Conservation (phyloP, 164 flowering plant genomes). For the Stephania yunnanensis region DNA sequence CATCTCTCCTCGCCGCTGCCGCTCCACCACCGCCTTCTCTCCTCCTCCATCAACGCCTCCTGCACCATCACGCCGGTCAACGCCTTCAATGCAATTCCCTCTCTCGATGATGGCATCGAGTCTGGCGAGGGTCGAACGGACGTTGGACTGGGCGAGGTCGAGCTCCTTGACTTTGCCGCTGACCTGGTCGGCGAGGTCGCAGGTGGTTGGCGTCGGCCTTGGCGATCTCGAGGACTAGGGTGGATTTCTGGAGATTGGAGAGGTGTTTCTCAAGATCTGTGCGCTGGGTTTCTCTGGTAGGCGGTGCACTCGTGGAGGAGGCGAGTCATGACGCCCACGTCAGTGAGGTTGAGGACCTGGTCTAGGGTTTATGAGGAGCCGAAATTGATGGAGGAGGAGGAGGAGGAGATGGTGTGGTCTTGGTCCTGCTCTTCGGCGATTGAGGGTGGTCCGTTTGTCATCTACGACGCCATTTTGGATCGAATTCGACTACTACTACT, state of each 20-base stretch:
- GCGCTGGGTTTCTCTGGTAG: conserved; percentile 75
- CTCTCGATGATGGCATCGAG: too few relatives aligned
- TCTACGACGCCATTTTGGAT: too few relatives aligned
- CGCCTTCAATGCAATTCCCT: not conserved
- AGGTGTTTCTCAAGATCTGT: conserved; percentile 69
- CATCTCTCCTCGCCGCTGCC: too few relatives aligned
- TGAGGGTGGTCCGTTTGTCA: not conserved
- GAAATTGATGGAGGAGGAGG: conserved; percentile 44
- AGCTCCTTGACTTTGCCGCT: too few relatives aligned
- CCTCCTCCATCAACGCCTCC: too few relatives aligned
- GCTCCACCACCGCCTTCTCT: too few relatives aligned
- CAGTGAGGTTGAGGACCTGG: conserved; percentile 28
- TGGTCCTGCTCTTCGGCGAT: not conserved
- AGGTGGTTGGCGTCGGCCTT: conserved; percentile 48
- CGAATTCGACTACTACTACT: too few relatives aligned
- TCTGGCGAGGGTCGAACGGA: too few relatives aligned
- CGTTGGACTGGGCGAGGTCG: too few relatives aligned
- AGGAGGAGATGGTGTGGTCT: conserved; percentile 8
- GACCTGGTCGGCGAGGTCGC: not conserved
- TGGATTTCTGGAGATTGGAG: conserved; percentile 47
- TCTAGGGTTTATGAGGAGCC: conserved; percentile 57
- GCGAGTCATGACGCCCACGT: conserved; percentile 93
- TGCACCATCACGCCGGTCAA: too few relatives aligned
- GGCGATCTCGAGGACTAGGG: conserved; percentile 67
- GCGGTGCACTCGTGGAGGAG: conserved; percentile 97